Evolutionary conservation across 192 early-diverging fungal genomes (phyloP).

Genomic region (Coemansia sp.): DNA sequence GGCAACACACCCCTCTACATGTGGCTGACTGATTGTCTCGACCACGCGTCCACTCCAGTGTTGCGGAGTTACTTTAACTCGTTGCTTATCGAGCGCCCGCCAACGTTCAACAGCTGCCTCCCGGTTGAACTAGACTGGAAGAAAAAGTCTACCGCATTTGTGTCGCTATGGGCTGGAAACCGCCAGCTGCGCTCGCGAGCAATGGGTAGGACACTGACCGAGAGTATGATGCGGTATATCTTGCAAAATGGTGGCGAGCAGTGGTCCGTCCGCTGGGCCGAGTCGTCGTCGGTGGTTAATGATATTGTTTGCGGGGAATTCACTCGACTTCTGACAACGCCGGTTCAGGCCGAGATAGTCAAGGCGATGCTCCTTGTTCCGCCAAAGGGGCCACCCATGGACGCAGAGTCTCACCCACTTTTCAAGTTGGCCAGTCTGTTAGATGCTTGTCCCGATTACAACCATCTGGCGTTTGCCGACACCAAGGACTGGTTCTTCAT

Average conservation of each 20-base stretch:
- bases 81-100: constrained; percentile 9
- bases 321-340: neutral
- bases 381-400: neutral
- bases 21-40: constrained; percentile 49
- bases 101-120: constrained; percentile 28
- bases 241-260: constrained; percentile 17
- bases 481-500: constrained; percentile 43
- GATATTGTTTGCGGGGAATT: constrained; percentile 19
- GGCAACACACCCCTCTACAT: constrained; percentile 47
- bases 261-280: constrained; percentile 35
- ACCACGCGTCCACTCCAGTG: constrained; percentile 23
- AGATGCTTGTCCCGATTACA: constrained; percentile 5
- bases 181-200: constrained; percentile 11
- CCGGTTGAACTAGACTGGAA: constrained; percentile 46
- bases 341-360: constrained; percentile 23
- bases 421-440: constrained; percentile 19
- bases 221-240: constrained; percentile 10
- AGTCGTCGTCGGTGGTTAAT: constrained; percentile 21
- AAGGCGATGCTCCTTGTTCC: constrained; percentile 29
- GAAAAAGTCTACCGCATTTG: constrained; percentile 15
- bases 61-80: constrained; percentile 27
- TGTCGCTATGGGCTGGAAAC: constrained; percentile 31
- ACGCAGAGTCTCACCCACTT: constrained; percentile 20
- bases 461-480: constrained; percentile 37
- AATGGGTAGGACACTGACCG: constrained; percentile 9